Evolutionary conservation across 257 asterid genomes (phyloP), one percentile per base, ranked within the genome.

Genomic region (Jaltomata sinuosa): DNA sequence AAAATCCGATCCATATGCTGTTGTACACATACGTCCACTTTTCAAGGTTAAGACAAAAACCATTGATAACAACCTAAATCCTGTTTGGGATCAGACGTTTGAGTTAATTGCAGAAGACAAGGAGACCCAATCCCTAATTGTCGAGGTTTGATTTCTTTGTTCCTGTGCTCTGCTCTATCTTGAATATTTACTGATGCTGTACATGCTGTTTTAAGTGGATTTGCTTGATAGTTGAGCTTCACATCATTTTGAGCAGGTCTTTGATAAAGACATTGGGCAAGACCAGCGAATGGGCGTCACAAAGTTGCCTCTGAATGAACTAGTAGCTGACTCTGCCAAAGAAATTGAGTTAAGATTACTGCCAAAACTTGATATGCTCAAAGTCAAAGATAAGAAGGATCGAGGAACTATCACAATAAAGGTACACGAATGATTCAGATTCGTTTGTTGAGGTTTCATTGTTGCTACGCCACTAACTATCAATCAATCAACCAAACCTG

Each of bases 1-100:
- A 84, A 97, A 97, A 86, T 97, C 99, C 67, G 99, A 97, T 89
- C 99, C 99, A 45, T 97, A 97, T 83, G 93, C 89, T 21, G 94
- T 89, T 79, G 87, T 95, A 32, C 79, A 92, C 86, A 89, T 97
- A n/a, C 99, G 97, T 79, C 99, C 99, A 50, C 87, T 95, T 85
- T 91, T 94, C 89, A 97, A 97, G 91, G 93, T 95, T 85, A 97
- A 95, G 89, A 94, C 99, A 0, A 95, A 93, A 91, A 93, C 93
- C 80, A 87, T 97, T 9, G 98, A 97, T 6, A 94, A 97, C 94
- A 93, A 97, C 89, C 92, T 97, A 90, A 93, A 97, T 87, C 99
- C 99, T 74, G 92, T 91, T 67, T 97, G 99, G 99, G 85, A 97
- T 87, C 90, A 95, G 78, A 89, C 89, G 3, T 97, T 94, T 85